Conservation (phyloP, 345 rosid genomes). For the Boechera retrofracta region DNA sequence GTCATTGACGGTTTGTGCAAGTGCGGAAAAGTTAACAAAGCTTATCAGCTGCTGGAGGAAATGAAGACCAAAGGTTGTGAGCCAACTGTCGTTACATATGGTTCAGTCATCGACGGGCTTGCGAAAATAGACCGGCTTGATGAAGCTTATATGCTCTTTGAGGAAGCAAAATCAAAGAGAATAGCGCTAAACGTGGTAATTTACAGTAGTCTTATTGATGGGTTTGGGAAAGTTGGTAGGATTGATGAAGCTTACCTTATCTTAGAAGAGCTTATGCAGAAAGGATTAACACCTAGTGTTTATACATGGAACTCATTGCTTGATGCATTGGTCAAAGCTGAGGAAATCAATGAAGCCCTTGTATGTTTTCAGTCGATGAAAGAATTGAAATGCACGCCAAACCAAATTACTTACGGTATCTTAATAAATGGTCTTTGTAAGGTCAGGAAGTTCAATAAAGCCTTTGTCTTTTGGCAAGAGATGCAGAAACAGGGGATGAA, state of each 20-base stretch:
- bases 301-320: slow-evolving; percentile 97
- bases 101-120: slow-evolving; percentile 86
- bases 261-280: slow-evolving; percentile 96
- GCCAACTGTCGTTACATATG: slow-evolving; percentile 91
- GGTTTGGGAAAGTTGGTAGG: slow-evolving; percentile 97
- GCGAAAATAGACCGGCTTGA: slow-evolving; percentile 94
- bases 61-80: slow-evolving; percentile 83
- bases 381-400: slow-evolving; percentile 72
- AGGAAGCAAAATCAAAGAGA: slow-evolving; percentile 87
- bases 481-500: slow-evolving; percentile 82
- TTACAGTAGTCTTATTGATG: slow-evolving; percentile 88
- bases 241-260: slow-evolving; percentile 95
- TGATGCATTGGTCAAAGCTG: slow-evolving; percentile 87
- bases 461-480: slow-evolving; percentile 98
- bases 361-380: slow-evolving; percentile 86
- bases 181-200: slow-evolving; percentile 75
- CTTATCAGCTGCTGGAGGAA: slow-evolving; percentile 93
- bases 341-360: slow-evolving; percentile 87
- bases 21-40: slow-evolving; percentile 89
- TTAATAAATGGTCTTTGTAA: slow-evolving; percentile 87
- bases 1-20: slow-evolving; percentile 94
- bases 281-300: slow-evolving; percentile 77
- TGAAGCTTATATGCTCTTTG: slow-evolving; percentile 97
- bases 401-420: slow-evolving; percentile 76
- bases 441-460: slow-evolving; percentile 90